phyloP scores from a whole-genome alignment of 1,284 basidiomycete genomes.

The Trichosporon asahii region DNA sequence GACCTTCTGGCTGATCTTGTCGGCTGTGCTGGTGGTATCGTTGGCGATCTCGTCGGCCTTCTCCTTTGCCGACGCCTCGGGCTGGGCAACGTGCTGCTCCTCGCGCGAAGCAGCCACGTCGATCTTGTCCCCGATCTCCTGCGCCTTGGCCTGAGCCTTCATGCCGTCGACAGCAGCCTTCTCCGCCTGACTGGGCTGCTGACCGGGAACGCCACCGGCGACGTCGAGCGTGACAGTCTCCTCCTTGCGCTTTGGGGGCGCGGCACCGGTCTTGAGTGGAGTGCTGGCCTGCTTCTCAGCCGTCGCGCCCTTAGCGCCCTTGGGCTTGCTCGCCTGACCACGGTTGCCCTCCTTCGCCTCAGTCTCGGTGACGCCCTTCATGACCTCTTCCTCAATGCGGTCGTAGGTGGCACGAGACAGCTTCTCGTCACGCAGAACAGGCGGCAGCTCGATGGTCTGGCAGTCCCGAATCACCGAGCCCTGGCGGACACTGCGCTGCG shows the following conservation, averaged over 20 bases:
- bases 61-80: constrained; percentile 1
- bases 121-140: not conserved
- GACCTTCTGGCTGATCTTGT: not conserved
- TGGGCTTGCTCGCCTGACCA: not conserved
- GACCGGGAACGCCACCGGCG: too few relatives aligned
- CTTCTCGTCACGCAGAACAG: constrained; percentile 34
- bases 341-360: constrained; percentile 12
- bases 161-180: not conserved
- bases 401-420: constrained; percentile 42
- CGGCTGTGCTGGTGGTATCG: not conserved
- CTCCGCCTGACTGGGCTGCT: not conserved
- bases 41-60: not conserved
- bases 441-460: constrained; percentile 43
- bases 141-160: not conserved
- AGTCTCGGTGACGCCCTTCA: constrained; percentile 34
- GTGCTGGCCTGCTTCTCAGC: too few relatives aligned
- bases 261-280: too few relatives aligned
- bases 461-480: constrained; percentile 49
- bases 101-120: not conserved
- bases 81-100: not conserved
- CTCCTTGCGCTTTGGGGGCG: not conserved
- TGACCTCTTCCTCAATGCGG: constrained; percentile 40
- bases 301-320: not conserved
- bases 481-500: constrained; percentile 37
- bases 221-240: not conserved